A percentile compares a stretch with the other conserved stretches of the same genome.
phyloP scores from a whole-genome alignment of 1,284 basidiomycete species.

The Lignosus rhinocerotis region DNA sequence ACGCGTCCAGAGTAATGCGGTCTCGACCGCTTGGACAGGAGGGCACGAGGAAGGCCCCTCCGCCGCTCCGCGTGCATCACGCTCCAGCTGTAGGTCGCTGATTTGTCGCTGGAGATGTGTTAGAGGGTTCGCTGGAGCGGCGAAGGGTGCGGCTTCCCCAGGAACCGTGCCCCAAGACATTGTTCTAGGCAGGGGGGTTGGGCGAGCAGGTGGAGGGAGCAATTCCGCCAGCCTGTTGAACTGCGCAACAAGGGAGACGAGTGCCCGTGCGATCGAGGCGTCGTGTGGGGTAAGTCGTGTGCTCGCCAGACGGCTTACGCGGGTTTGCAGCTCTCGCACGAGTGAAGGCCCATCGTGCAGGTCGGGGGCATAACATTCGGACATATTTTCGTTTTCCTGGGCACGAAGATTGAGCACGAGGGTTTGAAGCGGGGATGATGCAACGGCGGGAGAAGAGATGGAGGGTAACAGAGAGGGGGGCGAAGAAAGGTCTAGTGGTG shows the following conservation, averaged over 20 bases:
- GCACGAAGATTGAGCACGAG: conserved; percentile 64
- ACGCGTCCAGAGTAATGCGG: conserved; percentile 69
- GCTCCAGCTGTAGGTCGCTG: conserved; percentile 63
- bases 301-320: conserved; percentile 48
- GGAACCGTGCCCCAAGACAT: conserved; percentile 26
- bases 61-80: conserved; percentile 31
- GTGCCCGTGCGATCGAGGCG: conserved; percentile 59
- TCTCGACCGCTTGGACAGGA: conserved; percentile 59
- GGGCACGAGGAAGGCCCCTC: conserved; percentile 22
- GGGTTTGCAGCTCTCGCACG: conserved; percentile 60
- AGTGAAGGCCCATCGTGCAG: conserved; percentile 48
- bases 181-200: conserved; percentile 19
- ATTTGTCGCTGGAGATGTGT: conserved; percentile 67
- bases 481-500: conserved; percentile 36
- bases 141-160: conserved; percentile 31
- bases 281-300: conserved; percentile 46
- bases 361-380: conserved; percentile 39
- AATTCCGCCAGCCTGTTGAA: conserved; percentile 58
- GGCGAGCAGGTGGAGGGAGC: conserved; percentile 27
- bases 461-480: conserved; percentile 15
- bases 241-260: conserved; percentile 67
- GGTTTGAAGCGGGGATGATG: conserved; percentile 48
- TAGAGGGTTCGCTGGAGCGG: conserved; percentile 46
- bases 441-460: conserved; percentile 39
- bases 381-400: conserved; percentile 39